Evolutionary conservation across 345 rosid genomes (phyloP), one percentile per base, ranked within the genome.

Genomic region (Citrus australasica): DNA sequence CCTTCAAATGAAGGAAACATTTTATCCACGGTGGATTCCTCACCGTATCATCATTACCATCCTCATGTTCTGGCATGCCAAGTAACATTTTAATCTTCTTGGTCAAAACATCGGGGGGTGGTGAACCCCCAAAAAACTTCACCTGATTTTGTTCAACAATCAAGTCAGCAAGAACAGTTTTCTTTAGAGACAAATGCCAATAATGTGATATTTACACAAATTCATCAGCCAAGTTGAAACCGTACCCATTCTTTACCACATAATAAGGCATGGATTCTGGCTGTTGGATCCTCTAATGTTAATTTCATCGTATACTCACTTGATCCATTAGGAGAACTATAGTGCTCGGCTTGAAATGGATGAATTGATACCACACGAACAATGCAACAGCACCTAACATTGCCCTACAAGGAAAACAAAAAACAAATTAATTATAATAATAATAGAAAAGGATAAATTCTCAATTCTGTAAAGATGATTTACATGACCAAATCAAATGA

Each of bases 211-310:
- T 9, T 70, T 19, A 51, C 1, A 38, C 61, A 48, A 27, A 51
- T 17, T 28, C 25, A 70, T 19, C 61, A 28, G 30, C 60, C 21
- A 46, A 19, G 17, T 65, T 21, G 8, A 46, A 37, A 27, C 17
- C 24, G 10, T 59, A 77, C 77, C 77, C 58, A 24, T 13, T 73
- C 59, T 42, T 72, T 55, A 11, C 62, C 63, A 1, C 60, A 9
- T 56, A 77, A 35, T 4, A 38, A 22, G 14, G 67, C 80, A 56
- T 65, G 73, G 25, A 81, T 76, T 71, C 73, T 76, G 2, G 68
- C 68, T 71, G 83, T 76, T 28, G 77, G 74, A 24, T 81, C 80
- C 68, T 76, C 77, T 30, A 76, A 60, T 27, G 79, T 80, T 67
- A 80, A 42, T 22, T 60, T 71, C 76, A 76, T 64, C 40, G 7